A percentile compares a stretch with the other conserved stretches of the same genome.
Conservation (phyloP, 352 stramenopile species). For the Phytophthora tubulina region DNA sequence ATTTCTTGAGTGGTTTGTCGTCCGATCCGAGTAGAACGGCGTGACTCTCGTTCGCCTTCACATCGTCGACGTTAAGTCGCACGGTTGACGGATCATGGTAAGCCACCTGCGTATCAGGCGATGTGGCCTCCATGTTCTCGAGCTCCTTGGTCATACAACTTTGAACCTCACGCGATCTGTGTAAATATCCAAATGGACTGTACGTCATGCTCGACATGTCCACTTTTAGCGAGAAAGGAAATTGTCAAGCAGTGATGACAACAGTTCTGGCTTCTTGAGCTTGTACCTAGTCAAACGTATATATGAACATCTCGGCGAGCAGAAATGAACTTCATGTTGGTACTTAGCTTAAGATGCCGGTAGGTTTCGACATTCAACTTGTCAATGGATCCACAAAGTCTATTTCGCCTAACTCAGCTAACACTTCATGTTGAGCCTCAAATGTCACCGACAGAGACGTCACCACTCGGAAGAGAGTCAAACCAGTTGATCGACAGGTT, state of each 20-base stretch:
- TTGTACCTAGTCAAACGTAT: too few relatives aligned
- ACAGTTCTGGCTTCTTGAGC: too few relatives aligned
- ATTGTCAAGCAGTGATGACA: background rate
- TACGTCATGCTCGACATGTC: background rate
- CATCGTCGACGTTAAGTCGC: constrained; percentile 21
- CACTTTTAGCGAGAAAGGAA: background rate
- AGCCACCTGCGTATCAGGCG: constrained; percentile 8
- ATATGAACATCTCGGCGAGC: too few relatives aligned
- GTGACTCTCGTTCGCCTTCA: constrained; percentile 18
- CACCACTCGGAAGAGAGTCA: background rate
- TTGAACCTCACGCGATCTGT: background rate
- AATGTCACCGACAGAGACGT: background rate
- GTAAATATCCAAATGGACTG: constrained; percentile 5
- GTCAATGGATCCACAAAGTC: too few relatives aligned
- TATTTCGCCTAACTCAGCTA: background rate
- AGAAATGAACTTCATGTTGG: too few relatives aligned
- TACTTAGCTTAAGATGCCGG: too few relatives aligned
- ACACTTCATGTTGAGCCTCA: background rate
- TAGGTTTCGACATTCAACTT: too few relatives aligned
- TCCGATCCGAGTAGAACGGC: constrained; percentile 7
- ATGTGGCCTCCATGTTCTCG: constrained; percentile 21
- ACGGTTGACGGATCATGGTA: constrained; percentile 29
- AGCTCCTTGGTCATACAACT: constrained; percentile 8
- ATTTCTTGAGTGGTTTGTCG: constrained; percentile 42
- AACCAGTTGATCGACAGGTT: constrained; percentile 3